Evolutionary conservation across 352 stramenopile genomes (phyloP), one percentile per base, ranked within the genome.

Genomic region (Blastocystis sp.): DNA sequence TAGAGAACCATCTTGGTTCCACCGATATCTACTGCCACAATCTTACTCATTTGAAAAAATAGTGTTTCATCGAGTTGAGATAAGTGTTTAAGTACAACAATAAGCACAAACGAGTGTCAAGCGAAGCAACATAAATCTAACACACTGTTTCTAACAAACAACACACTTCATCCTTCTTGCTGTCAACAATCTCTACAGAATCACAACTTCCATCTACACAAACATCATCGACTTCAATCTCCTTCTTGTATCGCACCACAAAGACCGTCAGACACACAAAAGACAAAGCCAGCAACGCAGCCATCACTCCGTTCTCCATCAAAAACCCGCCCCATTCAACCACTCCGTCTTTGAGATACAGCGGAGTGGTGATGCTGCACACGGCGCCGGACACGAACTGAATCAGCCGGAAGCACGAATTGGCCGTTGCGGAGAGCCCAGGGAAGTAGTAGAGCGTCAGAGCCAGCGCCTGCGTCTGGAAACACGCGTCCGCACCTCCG

Each of bases 391-490:
- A 85, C 24, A 85, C 26, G 55, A 85, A 85, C 39, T 85, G 73
- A 69, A 47, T 53, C 39, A 85, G 24, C 24, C 70, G 73, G 73
- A 85, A 85, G 26, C 73, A 85, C 9, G 53, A 53, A 34, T 85
- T 85, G 3, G 73, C 73, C 20, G 55, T 62, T 0, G 53, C 73
- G 2, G 73, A 85, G 6, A 85, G 18, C 7, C 73, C 73, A 30
- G 73, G 73, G 73, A 85, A 85, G 50, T 85, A 85, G 34, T 85
- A 85, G 11, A 85, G 56, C 34, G 73, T 85, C 24, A 85, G 50
- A 64, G 73, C 73, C 3, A 85, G 73, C 16, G 73, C 73, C 56
- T 85, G 73, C 7, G 73, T 85, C 26, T 85, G 73, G 73, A 85
- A 85, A 45, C 73, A 85, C n/a, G 24, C 39, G 56, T 85, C 73